These are phyloP conservation scores for Erigeron canadensis DNA, from an alignment of 129 eudicot genomes.

Conservation along the genomic window DNA sequence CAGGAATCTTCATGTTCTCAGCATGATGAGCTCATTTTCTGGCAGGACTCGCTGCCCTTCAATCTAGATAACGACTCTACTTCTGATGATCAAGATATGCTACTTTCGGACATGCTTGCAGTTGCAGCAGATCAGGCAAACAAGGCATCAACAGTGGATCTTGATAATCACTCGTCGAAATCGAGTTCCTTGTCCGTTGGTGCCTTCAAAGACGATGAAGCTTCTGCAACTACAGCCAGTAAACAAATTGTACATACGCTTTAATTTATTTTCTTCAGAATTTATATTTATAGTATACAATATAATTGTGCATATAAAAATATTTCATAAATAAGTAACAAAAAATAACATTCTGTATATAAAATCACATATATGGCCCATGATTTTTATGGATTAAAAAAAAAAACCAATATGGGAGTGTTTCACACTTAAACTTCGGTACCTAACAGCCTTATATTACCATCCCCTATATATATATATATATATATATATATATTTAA, in stretches of 20 bases:
- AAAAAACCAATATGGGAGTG: too few species aligned
- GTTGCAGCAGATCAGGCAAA: constrained; percentile 16
- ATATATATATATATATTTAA: too few species aligned
- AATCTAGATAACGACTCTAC: constrained; percentile 52
- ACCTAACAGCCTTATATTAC: too few species aligned
- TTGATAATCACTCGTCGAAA: constrained; percentile 12
- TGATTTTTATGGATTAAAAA: too few species aligned
- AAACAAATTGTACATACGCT: background rate
- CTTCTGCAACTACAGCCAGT: background rate
- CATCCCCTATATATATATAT: too few species aligned
- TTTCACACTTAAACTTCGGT: too few species aligned
- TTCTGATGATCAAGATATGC: too few species aligned
- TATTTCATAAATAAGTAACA: too few species aligned
- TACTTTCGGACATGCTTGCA: constrained; percentile 50
- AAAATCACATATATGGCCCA: too few species aligned
- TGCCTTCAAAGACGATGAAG: background rate
- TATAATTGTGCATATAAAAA: too few species aligned
- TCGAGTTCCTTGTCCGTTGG: constrained; percentile 4
- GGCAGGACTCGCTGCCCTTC: constrained; percentile 44
- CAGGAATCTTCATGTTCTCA: background rate
- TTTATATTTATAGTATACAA: too few species aligned
- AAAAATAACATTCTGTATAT: too few species aligned
- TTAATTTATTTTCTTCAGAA: background rate
- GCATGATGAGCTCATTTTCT: background rate
- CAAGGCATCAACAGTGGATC: constrained; percentile 17